Evolutionary conservation across 805 yeast species (phyloP), one percentile per base, ranked within the genome.

Genomic region (Pichia kluyveri): DNA sequence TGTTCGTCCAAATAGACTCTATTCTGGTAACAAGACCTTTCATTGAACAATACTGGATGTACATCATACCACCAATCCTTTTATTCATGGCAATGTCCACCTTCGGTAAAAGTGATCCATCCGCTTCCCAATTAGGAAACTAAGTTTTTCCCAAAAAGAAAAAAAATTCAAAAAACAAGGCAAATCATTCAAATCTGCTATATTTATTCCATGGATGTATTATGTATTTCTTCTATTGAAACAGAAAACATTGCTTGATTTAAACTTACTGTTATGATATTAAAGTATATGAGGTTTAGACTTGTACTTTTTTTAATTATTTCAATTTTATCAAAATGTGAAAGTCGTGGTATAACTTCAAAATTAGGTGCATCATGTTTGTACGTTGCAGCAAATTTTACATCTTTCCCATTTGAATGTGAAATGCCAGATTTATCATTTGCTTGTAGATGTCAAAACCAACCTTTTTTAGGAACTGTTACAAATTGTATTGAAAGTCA

Each of bases 1-100:
- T 11, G 41, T 52, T 12, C 28, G 41, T 2, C 50, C 55, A 17
- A 37, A 30, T 12, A 42, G 43, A 3, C 4, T 44, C 1, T 41
- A 48, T 30, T 37, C 42, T 2, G 47, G 41, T 8, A 65, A 65
- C 32, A 62, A 67, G 45, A 72, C 81, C 81, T 6, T 79, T 78
- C 62, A 63, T 80, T 17, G 83, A 79, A 58, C 73, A 74, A 59
- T 74, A 80, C 62, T 80, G 85, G 85, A 69, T 77, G 71, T 79
- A 75, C 60, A 65, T 80, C 27, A 77, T 77, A 8, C 77, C 80
- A 2, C 76, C 77, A 14, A 51, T 75, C 23, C 41, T 17, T 8
- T 36, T 7, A 41, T 26, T 18, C 37, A 8, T 12, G 41, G 38
- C 17, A 17, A 40, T 31, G 28, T 5, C 28, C 14, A 39, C 5